Conservation (phyloP, 495 filamentous ascomycete species). For the Trichocladium uniseriatum region DNA sequence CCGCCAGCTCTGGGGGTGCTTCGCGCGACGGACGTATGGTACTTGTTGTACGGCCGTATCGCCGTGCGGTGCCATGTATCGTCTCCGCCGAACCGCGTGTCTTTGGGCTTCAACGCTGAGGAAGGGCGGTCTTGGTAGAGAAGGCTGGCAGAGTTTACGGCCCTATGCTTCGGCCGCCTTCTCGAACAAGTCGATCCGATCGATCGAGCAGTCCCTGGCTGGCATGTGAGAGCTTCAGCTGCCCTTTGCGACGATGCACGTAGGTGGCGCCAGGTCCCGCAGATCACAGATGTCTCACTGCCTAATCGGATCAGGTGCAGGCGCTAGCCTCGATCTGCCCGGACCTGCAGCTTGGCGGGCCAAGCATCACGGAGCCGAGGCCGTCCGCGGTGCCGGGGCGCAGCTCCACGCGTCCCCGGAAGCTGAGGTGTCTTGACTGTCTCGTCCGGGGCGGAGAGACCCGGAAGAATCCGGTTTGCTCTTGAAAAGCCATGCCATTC, state of each 20-base stretch:
- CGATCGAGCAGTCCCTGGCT: not conserved
- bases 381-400: not conserved
- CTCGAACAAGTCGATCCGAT: slow-evolving; percentile 1
- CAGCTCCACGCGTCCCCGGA: too few species aligned
- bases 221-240: slow-evolving; percentile 1
- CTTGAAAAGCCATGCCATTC: too few species aligned
- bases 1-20: too few species aligned
- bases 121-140: too few species aligned
- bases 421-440: not conserved
- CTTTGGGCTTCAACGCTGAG: too few species aligned
- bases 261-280: slow-evolving; percentile 2
- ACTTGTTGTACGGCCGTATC: not conserved
- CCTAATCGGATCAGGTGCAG: slow-evolving; percentile 6
- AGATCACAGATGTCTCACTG: not conserved
- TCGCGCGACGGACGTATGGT: not conserved
- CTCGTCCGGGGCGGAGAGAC: not conserved
- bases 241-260: slow-evolving; percentile 2
- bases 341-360: slow-evolving; percentile 8
- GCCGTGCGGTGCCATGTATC: not conserved
- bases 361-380: not conserved
- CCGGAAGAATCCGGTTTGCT: not conserved
- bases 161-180: slow-evolving; percentile 4
- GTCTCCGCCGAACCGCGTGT: not conserved
- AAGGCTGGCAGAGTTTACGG: slow-evolving; percentile 5
- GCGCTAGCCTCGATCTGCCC: slow-evolving; percentile 13